phyloP scores from a whole-genome alignment of 2,329 filamentous ascomycete genomes.

The Aureobasidium melanogenum region DNA sequence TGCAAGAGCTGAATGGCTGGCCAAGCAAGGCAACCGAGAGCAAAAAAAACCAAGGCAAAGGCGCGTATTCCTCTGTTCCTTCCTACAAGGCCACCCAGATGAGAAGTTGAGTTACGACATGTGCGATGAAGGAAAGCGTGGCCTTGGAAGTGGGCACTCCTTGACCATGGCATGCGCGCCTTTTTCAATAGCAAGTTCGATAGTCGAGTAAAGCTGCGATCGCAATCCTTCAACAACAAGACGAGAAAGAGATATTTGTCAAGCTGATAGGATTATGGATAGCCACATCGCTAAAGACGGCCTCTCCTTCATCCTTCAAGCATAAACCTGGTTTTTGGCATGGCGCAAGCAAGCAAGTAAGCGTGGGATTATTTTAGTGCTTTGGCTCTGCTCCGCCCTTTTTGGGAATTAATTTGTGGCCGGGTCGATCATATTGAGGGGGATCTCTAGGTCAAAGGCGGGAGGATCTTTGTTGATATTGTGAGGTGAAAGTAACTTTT shows the following conservation, averaged over 20 bases:
- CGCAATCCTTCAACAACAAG: background rate
- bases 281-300: background rate
- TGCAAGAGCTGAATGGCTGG: background rate
- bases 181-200: background rate
- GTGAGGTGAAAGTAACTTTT: background rate
- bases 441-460: background rate
- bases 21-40: background rate
- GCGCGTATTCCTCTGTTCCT: background rate
- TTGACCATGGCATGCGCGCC: background rate
- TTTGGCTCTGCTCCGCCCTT: background rate
- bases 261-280: background rate
- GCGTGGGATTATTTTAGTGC: background rate
- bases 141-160: background rate
- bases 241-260: background rate
- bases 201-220: background rate
- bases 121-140: background rate
- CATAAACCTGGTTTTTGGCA: background rate
- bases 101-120: background rate
- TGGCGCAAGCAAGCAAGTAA: background rate
- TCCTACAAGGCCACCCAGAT: background rate
- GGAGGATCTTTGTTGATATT: background rate
- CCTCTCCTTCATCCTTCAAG: background rate
- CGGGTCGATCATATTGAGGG: background rate
- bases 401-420: background rate
- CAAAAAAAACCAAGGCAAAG: background rate